Conservation (phyloP, 495 filamentous ascomycete species). For the Melanomma pulvis-pyrius region DNA sequence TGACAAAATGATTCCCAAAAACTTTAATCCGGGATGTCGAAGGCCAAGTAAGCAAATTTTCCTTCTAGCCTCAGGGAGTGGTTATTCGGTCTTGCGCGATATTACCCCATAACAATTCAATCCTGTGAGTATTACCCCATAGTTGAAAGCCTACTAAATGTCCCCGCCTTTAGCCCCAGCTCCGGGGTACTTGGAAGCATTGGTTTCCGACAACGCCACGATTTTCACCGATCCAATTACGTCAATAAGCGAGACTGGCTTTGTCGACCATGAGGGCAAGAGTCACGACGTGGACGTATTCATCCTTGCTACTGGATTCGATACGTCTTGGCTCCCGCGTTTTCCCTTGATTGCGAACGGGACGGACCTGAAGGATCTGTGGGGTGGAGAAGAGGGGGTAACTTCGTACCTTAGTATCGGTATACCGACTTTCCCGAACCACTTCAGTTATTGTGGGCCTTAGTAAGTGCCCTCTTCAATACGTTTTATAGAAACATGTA, state of each 20-base stretch:
- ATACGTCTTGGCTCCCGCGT: conserved; percentile 46
- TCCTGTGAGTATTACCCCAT: too few species aligned
- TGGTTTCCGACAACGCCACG: conserved; percentile 41
- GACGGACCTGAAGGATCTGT: conserved; percentile 41
- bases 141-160: too few species aligned
- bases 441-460: conserved; percentile 45
- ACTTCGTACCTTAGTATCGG: conserved; percentile 33
- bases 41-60: too few species aligned
- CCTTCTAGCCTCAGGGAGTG: too few species aligned
- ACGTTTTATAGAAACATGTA: background rate
- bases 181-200: conserved; percentile 46
- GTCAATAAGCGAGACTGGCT: conserved; percentile 39
- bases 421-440: conserved; percentile 39
- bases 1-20: conserved; percentile 11
- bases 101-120: too few species aligned
- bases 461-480: conserved; percentile 16
- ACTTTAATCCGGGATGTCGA: conserved; percentile 48
- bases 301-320: conserved; percentile 49
- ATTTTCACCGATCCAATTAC: conserved; percentile 44
- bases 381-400: conserved; percentile 37
- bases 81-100: too few species aligned
- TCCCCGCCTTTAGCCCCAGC: too few species aligned
- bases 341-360: conserved; percentile 44
- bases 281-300: conserved; percentile 45
- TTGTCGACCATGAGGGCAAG: conserved; percentile 43